Percentiles rank a stretch among this genome's conserved stretches.
phyloP scores from a whole-genome alignment of 139 green algal species.

The Asterochloris sp. region DNA sequence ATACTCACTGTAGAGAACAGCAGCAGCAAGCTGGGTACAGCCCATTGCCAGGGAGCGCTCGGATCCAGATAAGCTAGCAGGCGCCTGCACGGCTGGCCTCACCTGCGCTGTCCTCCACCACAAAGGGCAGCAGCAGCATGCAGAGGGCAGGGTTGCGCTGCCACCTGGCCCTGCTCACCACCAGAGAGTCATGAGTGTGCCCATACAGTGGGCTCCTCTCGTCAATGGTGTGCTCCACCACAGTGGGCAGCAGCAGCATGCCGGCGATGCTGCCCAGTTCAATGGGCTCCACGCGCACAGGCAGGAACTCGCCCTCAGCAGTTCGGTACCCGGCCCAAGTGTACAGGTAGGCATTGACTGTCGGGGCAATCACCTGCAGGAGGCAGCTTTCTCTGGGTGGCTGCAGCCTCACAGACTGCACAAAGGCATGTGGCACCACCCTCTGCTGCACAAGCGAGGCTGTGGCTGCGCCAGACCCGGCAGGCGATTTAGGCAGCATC shows the following conservation, averaged over 20 bases:
- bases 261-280: conserved; percentile 56
- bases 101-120: too few relatives aligned
- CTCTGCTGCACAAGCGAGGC: background rate
- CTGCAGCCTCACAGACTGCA: background rate
- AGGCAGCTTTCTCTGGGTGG: background rate
- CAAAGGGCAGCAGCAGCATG: too few relatives aligned
- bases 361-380: conserved; percentile 45
- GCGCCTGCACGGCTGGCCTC: too few relatives aligned
- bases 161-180: conserved; percentile 5
- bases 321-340: conserved; percentile 66
- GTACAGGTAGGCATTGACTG: conserved; percentile 61
- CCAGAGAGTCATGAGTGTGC: conserved; percentile 61
- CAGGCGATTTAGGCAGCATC: background rate
- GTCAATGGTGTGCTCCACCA: conserved; percentile 84
- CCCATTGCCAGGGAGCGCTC: too few relatives aligned
- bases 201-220: conserved; percentile 76
- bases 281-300: conserved; percentile 43
- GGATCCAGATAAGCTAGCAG: too few relatives aligned
- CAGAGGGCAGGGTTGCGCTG: too few relatives aligned
- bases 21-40: too few relatives aligned
- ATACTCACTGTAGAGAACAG: too few relatives aligned
- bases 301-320: conserved; percentile 76
- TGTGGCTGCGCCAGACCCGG: background rate
- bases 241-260: conserved; percentile 77
- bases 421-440: background rate